phyloP scores from a whole-genome alignment of 208 protist genomes.

The Wallacemonas rigidus region DNA sequence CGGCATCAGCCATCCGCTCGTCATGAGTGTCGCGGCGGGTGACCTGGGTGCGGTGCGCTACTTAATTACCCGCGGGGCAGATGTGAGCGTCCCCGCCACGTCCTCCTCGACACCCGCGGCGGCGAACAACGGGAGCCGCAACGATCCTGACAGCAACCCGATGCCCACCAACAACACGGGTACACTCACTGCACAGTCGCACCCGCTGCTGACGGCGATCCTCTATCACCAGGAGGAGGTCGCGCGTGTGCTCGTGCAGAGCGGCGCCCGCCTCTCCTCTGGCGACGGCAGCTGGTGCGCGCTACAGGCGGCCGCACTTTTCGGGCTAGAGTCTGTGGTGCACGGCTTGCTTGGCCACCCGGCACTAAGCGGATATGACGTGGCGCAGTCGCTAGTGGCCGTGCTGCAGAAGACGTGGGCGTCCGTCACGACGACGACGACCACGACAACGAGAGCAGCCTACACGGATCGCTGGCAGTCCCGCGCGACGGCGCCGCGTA shows the following conservation, averaged over 20 bases:
- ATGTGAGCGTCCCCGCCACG: conserved; percentile 36
- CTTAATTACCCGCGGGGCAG: conserved; percentile 41
- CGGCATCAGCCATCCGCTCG: conserved; percentile 42
- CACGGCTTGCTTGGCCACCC: conserved; percentile 43
- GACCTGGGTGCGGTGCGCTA: conserved; percentile 43
- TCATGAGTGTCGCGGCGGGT: conserved; percentile 42
- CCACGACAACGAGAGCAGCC: neutral
- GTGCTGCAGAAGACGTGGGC: conserved; percentile 28
- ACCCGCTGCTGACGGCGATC: conserved; percentile 49
- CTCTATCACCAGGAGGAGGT: conserved; percentile 37
- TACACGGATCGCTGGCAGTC: neutral
- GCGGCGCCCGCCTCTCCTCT: conserved; percentile 33
- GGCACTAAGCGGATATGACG: conserved; percentile 31
- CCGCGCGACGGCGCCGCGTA: conserved; percentile 5
- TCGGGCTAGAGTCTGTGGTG: conserved; percentile 47
- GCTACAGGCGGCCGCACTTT: conserved; percentile 42
- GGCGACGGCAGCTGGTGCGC: conserved; percentile 47
- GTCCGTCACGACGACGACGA: neutral
- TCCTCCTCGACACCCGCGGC: conserved; percentile 7
- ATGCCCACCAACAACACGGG: too few species aligned
- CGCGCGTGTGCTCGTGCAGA: conserved; percentile 42
- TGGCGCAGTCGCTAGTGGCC: conserved; percentile 36
- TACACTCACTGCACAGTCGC: neutral
- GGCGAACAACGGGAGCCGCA: neutral
- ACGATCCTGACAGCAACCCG: too few species aligned